These are phyloP conservation scores for Fistulinella cinereoalba DNA, from an alignment of 1,284 basidiomycete species.

Conservation along the genomic window DNA sequence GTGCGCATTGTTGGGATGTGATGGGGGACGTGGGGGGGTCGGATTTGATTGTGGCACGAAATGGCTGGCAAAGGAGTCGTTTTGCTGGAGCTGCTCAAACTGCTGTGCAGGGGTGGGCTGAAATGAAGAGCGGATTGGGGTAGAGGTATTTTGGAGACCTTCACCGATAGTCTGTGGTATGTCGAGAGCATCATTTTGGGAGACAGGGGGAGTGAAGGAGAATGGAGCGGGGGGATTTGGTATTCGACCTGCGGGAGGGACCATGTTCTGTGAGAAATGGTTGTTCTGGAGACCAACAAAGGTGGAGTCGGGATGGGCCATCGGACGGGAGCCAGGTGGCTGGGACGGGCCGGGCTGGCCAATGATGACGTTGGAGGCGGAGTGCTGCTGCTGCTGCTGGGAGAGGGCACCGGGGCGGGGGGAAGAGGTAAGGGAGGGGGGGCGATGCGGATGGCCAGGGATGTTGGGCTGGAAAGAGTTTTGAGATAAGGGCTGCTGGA, in stretches of 20 bases:
- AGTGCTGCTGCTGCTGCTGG: conserved; percentile 40
- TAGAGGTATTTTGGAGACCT: conserved; percentile 38
- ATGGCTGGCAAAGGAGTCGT: conserved; percentile 32
- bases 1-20: conserved; percentile 36
- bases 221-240: conserved; percentile 36
- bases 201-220: conserved; percentile 41
- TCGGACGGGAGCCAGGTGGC: conserved; percentile 41
- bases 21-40: conserved; percentile 45
- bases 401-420: conserved; percentile 45
- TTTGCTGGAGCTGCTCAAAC: conserved; percentile 47
- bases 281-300: conserved; percentile 44
- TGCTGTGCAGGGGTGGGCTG: conserved; percentile 59
- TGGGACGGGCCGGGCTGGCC: conserved; percentile 45
- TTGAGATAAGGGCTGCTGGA: conserved; percentile 44
- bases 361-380: conserved; percentile 41
- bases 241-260: conserved; percentile 37
- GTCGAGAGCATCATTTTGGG: conserved; percentile 38
- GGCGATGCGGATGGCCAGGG: conserved; percentile 37
- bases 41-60: conserved; percentile 35
- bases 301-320: conserved; percentile 47
- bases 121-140: conserved; percentile 41
- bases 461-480: conserved; percentile 41
- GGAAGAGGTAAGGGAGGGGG: conserved; percentile 40
- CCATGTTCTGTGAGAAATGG: conserved; percentile 41
- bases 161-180: conserved; percentile 43